Conservation (phyloP, 306 rosid species). For the Clitoria ternatea region DNA sequence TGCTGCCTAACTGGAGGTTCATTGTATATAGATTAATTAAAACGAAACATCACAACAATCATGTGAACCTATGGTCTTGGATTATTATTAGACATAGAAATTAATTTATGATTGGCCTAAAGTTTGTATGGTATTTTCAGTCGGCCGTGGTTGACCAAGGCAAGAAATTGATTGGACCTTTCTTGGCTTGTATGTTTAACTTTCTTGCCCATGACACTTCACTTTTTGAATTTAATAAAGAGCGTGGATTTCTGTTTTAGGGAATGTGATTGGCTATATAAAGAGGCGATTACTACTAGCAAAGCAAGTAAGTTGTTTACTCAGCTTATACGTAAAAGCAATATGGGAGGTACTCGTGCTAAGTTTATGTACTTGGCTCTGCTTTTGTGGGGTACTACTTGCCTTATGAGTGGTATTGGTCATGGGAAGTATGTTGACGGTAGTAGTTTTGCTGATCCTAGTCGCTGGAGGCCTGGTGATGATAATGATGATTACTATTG, state of each 20-base stretch:
- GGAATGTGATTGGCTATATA: conserved; percentile 21
- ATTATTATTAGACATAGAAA: conserved; percentile 1
- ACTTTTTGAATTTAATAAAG: not conserved
- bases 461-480: conserved; percentile 20
- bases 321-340: not conserved
- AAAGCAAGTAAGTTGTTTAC: conserved; percentile 7
- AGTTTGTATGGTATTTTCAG: conserved; percentile 21
- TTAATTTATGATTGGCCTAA: not conserved
- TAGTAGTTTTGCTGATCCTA: conserved; percentile 26
- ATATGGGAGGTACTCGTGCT: conserved; percentile 22
- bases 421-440: conserved; percentile 27
- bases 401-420: conserved; percentile 30
- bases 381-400: conserved; percentile 8
- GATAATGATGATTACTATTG: conserved; percentile 22
- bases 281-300: not conserved
- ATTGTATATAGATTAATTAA: not conserved
- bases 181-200: not conserved
- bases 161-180: conserved; percentile 16
- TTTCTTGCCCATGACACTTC: not conserved
- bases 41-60: conserved; percentile 16
- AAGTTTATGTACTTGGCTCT: conserved; percentile 17
- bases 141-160: conserved; percentile 42
- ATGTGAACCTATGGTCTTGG: not conserved
- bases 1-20: conserved; percentile 22
- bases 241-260: conserved; percentile 6